Percentiles rank a stretch among this genome's conserved stretches.
These are phyloP conservation scores for Penicillium verrucosum DNA, from an alignment of 2,329 filamentous ascomycete genomes.

Conservation along the genomic window DNA sequence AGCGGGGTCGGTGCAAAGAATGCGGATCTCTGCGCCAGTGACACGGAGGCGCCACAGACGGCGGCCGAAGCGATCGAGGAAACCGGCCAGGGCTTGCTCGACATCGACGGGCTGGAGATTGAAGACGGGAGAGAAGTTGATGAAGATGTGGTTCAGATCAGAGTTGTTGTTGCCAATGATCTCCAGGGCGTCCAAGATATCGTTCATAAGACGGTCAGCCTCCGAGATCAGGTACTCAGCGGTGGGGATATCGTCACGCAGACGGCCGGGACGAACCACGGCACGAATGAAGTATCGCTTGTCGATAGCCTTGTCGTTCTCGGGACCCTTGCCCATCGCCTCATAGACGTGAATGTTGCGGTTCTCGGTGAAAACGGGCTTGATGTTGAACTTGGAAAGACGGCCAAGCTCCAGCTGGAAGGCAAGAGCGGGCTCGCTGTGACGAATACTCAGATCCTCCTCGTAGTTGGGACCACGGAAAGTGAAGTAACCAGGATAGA, in stretches of 20 bases:
- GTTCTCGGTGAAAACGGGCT: constrained; percentile 98
- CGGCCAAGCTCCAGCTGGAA: constrained; percentile 97
- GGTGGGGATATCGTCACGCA: constrained; percentile 97
- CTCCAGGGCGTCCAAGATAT: constrained; percentile 95
- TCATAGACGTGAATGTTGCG: constrained; percentile 99
- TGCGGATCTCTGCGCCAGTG: constrained; percentile 94
- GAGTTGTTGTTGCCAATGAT: constrained; percentile 99
- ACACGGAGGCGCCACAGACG: constrained; percentile 96
- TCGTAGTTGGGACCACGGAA: constrained; percentile 89
- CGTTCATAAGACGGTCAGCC: constrained; percentile 92
- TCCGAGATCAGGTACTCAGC: constrained; percentile 97
- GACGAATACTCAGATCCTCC: constrained; percentile 93
- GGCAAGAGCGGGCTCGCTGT: constrained; percentile 91
- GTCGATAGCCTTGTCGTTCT: constrained; percentile 66
- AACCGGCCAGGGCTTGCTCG: constrained; percentile 87
- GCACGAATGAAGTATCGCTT: constrained; percentile 98
- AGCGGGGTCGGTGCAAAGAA: constrained; percentile 87
- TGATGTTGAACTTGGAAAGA: constrained; percentile 95
- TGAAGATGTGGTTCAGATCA: constrained; percentile 99
- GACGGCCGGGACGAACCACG: constrained; percentile 86
- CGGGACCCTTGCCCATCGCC: constrained; percentile 87
- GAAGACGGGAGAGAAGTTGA: constrained; percentile 98
- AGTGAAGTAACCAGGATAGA: constrained; percentile 95
- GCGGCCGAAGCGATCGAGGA: constrained; percentile 93
- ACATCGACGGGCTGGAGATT: constrained; percentile 85